Conservation (phyloP, 164 flowering plant genomes). For the Magnolia sinica region DNA sequence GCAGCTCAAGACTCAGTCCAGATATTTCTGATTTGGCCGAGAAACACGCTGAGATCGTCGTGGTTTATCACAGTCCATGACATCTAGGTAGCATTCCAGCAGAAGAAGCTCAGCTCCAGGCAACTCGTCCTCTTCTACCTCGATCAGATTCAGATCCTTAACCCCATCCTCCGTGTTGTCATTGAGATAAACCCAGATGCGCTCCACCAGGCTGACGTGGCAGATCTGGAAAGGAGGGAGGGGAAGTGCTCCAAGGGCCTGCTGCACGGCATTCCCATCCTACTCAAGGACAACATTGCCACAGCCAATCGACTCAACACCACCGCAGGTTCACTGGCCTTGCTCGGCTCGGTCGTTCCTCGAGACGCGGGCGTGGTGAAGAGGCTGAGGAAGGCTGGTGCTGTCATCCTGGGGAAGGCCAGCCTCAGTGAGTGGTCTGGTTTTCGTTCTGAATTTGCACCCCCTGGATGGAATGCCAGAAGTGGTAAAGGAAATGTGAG, state of each 20-base stretch:
- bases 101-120: slow-evolving; percentile 27
- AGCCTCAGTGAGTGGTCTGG: slow-evolving; percentile 38
- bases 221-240: slow-evolving; percentile 22
- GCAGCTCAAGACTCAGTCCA: no score
- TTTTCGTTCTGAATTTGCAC: slow-evolving; percentile 17
- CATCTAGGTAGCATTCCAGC: slow-evolving; percentile 39
- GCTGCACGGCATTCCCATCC: slow-evolving; percentile 53
- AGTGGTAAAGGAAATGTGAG: slow-evolving; percentile 30
- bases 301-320: slow-evolving; percentile 36
- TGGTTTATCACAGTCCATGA: no score
- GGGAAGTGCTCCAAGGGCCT: not conserved
- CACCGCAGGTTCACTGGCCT: slow-evolving; percentile 39
- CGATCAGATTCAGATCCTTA: slow-evolving; percentile 24
- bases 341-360: slow-evolving; percentile 28
- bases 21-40: no score
- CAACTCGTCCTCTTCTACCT: slow-evolving; percentile 33
- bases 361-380: slow-evolving; percentile 36
- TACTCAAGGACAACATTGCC: slow-evolving; percentile 36
- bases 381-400: slow-evolving; percentile 32
- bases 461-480: slow-evolving; percentile 40
- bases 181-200: slow-evolving; percentile 49
- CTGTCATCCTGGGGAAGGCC: slow-evolving; percentile 41
- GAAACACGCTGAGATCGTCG: no score
- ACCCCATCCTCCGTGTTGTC: slow-evolving; percentile 33
- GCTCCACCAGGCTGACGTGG: slow-evolving; percentile 28